Conservation (phyloP, 2,329 filamentous ascomycete genomes). For the Colletotrichum orbiculare region DNA sequence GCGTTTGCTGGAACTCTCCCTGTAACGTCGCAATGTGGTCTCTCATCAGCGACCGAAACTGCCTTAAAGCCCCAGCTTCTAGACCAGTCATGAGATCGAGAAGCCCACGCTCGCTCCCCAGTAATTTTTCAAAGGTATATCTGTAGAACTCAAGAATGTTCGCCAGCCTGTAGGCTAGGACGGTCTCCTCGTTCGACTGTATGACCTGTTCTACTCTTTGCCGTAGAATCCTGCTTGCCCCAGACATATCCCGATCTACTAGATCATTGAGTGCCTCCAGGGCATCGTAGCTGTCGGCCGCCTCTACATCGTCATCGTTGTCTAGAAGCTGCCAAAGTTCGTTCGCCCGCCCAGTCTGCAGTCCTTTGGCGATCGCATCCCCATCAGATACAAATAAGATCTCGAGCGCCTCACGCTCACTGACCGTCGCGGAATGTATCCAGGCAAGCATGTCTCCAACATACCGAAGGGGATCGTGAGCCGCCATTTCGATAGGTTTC, state of each 20-base stretch:
- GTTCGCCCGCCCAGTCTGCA: slow-evolving; percentile 82
- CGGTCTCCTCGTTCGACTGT: slow-evolving; percentile 90
- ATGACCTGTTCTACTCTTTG: slow-evolving; percentile 93
- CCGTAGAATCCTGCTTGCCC: slow-evolving; percentile 84
- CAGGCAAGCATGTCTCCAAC: slow-evolving; percentile 98
- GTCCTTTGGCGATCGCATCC: slow-evolving; percentile 85
- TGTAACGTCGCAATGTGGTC: slow-evolving; percentile 84
- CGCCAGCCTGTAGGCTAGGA: slow-evolving; percentile 88
- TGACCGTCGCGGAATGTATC: slow-evolving; percentile 93
- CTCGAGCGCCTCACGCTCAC: slow-evolving; percentile 92
- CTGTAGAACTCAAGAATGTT: slow-evolving; percentile 92
- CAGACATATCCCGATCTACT: slow-evolving; percentile 85
- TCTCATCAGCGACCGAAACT: slow-evolving; percentile 84
- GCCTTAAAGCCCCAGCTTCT: slow-evolving; percentile 80
- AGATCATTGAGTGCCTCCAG: slow-evolving; percentile 84
- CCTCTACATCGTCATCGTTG: slow-evolving; percentile 65
- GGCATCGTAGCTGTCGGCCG: slow-evolving; percentile 76
- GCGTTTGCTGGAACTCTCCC: slow-evolving; percentile 74
- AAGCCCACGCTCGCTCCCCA: slow-evolving; percentile 76
- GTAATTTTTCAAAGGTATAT: slow-evolving; percentile 82
- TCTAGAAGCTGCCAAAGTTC: slow-evolving; percentile 81
- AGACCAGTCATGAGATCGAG: slow-evolving; percentile 75
- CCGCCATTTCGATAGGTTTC: slow-evolving; percentile 94
- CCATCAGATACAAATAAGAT: slow-evolving; percentile 91
- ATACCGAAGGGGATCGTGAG: slow-evolving; percentile 91